Percentiles rank a stretch among this genome's conserved stretches.
These are phyloP conservation scores for Fusarium longipes DNA, from an alignment of 2,329 filamentous ascomycete species.

Conservation along the genomic window DNA sequence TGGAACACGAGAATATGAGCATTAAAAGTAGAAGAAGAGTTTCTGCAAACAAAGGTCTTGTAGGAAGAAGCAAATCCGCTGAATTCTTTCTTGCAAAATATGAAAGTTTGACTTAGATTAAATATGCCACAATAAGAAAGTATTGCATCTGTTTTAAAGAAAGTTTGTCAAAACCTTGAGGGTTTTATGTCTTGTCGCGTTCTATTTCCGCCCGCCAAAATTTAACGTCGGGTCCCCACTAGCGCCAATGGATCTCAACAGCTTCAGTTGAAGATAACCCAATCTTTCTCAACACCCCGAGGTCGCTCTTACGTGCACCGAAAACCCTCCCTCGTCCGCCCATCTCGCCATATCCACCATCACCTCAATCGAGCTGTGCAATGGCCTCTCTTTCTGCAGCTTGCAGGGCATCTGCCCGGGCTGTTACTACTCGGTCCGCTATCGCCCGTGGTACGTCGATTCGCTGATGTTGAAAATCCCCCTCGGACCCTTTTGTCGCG, in stretches of 20 bases:
- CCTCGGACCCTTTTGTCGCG: conserved; percentile 43
- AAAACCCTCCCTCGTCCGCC: conserved; percentile 28
- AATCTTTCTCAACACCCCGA: conserved; percentile 39
- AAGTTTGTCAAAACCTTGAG: not conserved
- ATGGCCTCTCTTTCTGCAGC: conserved; percentile 76
- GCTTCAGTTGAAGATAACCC: conserved; percentile 30
- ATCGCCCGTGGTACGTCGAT: conserved; percentile 66
- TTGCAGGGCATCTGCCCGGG: conserved; percentile 71
- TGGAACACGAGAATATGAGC: not conserved
- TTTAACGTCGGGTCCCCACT: conserved; percentile 47
- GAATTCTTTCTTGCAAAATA: too few relatives aligned
- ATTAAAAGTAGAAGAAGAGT: not conserved
- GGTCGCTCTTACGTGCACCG: conserved; percentile 38
- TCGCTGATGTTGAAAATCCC: conserved; percentile 20
- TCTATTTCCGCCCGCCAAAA: conserved; percentile 46
- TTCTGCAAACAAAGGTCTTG: not conserved
- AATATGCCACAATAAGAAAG: not conserved
- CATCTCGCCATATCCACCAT: conserved; percentile 35
- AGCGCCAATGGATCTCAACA: conserved; percentile 24
- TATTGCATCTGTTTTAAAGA: too few relatives aligned
- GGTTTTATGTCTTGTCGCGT: conserved; percentile 21
- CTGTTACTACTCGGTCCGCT: conserved; percentile 61
- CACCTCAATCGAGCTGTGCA: conserved; percentile 47
- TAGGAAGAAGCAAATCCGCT: too few relatives aligned
- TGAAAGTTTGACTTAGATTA: not conserved